Conservation (phyloP, 164 flowering plant species). For the Vitis rotundifolia region DNA sequence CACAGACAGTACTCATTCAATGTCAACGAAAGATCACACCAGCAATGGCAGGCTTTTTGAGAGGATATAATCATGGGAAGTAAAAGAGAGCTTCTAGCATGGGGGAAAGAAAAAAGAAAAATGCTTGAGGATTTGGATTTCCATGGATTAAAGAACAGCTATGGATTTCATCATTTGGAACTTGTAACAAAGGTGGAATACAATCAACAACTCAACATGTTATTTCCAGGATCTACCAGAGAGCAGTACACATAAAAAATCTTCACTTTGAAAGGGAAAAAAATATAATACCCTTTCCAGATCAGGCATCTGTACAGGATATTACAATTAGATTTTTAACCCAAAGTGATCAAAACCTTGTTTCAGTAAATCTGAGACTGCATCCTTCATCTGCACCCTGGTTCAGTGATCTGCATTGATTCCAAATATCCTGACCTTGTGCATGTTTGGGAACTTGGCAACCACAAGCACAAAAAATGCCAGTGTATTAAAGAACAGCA, state of each 20-base stretch:
- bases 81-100: no score
- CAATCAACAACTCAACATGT: not conserved
- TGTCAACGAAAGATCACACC: no score
- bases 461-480: slow-evolving; percentile 59
- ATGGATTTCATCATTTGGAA: not conserved
- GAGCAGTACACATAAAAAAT: not conserved
- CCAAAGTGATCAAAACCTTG: slow-evolving; percentile 9
- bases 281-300: slow-evolving; percentile 24
- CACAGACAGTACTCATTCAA: no score
- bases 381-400: not conserved
- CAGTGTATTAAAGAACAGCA: slow-evolving; percentile 60
- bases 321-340: slow-evolving; percentile 8
- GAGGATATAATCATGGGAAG: no score
- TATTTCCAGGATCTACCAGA: not conserved
- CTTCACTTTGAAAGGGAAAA: slow-evolving; percentile 10
- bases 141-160: no score
- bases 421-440: slow-evolving; percentile 68
- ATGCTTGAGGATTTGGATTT: no score
- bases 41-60: no score
- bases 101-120: no score
- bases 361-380: slow-evolving; percentile 6
- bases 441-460: slow-evolving; percentile 73
- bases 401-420: slow-evolving; percentile 58
- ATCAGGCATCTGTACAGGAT: slow-evolving; percentile 40
- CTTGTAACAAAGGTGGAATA: not conserved